Conservation (phyloP, 352 stramenopile species). For the Phytophthora tubulina region DNA sequence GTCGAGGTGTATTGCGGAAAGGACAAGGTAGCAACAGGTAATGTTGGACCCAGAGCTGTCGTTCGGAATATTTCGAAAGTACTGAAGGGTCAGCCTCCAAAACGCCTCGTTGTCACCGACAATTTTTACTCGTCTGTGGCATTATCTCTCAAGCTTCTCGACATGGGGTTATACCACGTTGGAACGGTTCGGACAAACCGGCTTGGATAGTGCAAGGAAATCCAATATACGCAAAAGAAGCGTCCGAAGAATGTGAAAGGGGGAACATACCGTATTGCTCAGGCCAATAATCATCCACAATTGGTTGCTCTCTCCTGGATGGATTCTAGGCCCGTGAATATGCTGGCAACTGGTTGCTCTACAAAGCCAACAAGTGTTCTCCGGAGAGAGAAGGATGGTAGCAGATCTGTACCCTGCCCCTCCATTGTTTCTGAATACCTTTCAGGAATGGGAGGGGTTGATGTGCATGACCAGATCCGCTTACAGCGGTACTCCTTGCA, state of each 20-base stretch:
- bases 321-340: conserved; percentile 22
- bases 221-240: conserved; percentile 25
- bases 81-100: conserved; percentile 1
- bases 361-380: no score
- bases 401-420: no score
- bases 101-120: conserved; percentile 18
- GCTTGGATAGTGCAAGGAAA: conserved; percentile 16
- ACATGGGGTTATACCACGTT: conserved; percentile 22
- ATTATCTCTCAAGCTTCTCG: conserved; percentile 19
- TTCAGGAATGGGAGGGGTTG: no score
- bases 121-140: conserved; percentile 29
- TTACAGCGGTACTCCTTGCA: no score
- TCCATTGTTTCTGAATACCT: no score
- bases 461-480: no score
- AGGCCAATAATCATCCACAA: conserved; percentile 9
- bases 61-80: conserved; percentile 27
- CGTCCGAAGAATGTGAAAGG: conserved; percentile 17
- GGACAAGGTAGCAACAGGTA: conserved; percentile 8
- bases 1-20: conserved; percentile 30
- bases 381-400: no score
- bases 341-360: conserved; percentile 21
- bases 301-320: conserved; percentile 25
- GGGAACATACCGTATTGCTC: conserved; percentile 22
- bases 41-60: conserved; percentile 15
- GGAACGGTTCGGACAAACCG: conserved; percentile 21